These are phyloP conservation scores for Cladophialophora immunda DNA, from an alignment of 2,329 filamentous ascomycete species.

Conservation along the genomic window DNA sequence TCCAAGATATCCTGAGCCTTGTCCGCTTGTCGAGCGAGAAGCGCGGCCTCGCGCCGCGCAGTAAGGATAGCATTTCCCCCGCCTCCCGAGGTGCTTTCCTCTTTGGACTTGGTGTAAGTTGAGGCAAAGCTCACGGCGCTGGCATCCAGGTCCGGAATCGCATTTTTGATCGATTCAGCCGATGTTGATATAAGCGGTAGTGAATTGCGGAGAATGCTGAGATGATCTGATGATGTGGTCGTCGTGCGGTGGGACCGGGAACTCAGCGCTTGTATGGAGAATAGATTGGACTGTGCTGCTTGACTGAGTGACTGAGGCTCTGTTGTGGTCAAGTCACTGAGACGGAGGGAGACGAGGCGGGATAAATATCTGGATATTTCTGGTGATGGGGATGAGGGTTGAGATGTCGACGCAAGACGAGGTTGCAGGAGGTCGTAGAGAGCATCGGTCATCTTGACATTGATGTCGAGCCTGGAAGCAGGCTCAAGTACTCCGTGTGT, in stretches of 20 bases:
- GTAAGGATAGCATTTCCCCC: slow-evolving; percentile 74
- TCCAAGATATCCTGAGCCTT: slow-evolving; percentile 90
- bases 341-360: slow-evolving; percentile 77
- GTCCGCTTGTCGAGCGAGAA: slow-evolving; percentile 86
- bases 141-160: slow-evolving; percentile 80
- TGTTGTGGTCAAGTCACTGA: slow-evolving; percentile 74
- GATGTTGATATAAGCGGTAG: slow-evolving; percentile 75
- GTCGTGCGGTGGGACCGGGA: slow-evolving; percentile 88
- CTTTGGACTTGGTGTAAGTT: slow-evolving; percentile 75
- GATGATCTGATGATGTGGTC: slow-evolving; percentile 79
- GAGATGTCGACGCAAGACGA: slow-evolving; percentile 58
- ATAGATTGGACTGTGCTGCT: slow-evolving; percentile 78
- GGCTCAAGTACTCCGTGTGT: background rate
- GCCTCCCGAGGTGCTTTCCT: slow-evolving; percentile 44
- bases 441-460: slow-evolving; percentile 68
- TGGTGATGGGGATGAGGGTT: slow-evolving; percentile 48
- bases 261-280: slow-evolving; percentile 85
- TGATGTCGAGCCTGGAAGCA: background rate
- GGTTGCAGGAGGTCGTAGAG: slow-evolving; percentile 77
- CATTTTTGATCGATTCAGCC: slow-evolving; percentile 71
- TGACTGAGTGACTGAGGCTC: slow-evolving; percentile 85
- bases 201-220: slow-evolving; percentile 75
- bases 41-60: slow-evolving; percentile 78
- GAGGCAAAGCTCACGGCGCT: slow-evolving; percentile 82
- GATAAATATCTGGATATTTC: slow-evolving; percentile 73